phyloP scores from a whole-genome alignment of 768 basidiomycete genomes.

The Leucocoprinus sp. region DNA sequence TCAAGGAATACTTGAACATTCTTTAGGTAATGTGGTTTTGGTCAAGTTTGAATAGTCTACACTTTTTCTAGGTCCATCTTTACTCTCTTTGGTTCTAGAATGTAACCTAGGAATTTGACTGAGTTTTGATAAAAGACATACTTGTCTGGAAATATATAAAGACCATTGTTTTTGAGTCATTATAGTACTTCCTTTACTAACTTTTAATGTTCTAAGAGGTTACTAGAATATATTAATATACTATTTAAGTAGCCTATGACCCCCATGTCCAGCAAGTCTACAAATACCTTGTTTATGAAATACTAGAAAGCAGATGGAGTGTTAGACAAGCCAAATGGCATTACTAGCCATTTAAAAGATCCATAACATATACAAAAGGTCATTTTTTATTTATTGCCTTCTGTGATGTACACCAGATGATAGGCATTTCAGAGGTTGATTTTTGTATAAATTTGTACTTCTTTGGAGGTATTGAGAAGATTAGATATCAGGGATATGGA shows the following conservation, averaged over 20 bases:
- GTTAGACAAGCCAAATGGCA: slow-evolving; percentile 29
- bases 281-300: slow-evolving; percentile 27
- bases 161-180: slow-evolving; percentile 16
- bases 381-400: slow-evolving; percentile 34
- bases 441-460: slow-evolving; percentile 19
- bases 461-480: slow-evolving; percentile 20
- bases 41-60: slow-evolving; percentile 26
- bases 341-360: slow-evolving; percentile 28
- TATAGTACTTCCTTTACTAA: slow-evolving; percentile 24
- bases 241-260: slow-evolving; percentile 29
- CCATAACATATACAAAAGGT: slow-evolving; percentile 22
- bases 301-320: slow-evolving; percentile 27
- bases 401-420: slow-evolving; percentile 25
- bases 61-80: slow-evolving; percentile 13
- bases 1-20: slow-evolving; percentile 15
- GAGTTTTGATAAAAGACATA: slow-evolving; percentile 22
- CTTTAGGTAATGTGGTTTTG: slow-evolving; percentile 21
- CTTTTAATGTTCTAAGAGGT: slow-evolving; percentile 18
- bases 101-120: slow-evolving; percentile 31
- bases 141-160: slow-evolving; percentile 26
- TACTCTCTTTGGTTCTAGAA: slow-evolving; percentile 25
- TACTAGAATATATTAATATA: slow-evolving; percentile 29
- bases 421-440: slow-evolving; percentile 30
- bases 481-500: slow-evolving; percentile 25
- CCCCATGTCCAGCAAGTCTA: slow-evolving; percentile 23